These are phyloP conservation scores for Leccinum griseonigrum DNA, from an alignment of 1,284 basidiomycete species.

Conservation along the genomic window DNA sequence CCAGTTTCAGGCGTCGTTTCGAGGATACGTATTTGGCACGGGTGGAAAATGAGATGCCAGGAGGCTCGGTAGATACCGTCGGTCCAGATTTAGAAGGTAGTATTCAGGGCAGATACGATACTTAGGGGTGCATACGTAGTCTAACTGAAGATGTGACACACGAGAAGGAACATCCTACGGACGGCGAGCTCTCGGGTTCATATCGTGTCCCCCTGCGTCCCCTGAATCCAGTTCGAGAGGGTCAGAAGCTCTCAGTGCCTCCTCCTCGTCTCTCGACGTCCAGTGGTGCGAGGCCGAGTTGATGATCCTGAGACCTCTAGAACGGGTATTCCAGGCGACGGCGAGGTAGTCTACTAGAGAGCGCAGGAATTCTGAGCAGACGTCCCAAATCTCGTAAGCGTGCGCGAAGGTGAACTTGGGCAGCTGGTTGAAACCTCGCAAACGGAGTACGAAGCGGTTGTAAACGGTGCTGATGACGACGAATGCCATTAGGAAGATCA, in stretches of 20 bases:
- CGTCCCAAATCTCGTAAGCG: slow-evolving; percentile 20
- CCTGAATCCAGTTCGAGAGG: slow-evolving; percentile 22
- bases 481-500: slow-evolving; percentile 55
- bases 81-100: slow-evolving; percentile 24
- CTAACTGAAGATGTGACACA: neutral
- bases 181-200: neutral
- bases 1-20: neutral
- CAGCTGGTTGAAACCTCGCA: slow-evolving; percentile 63
- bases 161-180: slow-evolving; percentile 9
- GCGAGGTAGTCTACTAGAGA: slow-evolving; percentile 14
- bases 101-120: slow-evolving; percentile 6
- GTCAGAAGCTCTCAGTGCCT: slow-evolving; percentile 24
- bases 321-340: slow-evolving; percentile 19
- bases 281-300: slow-evolving; percentile 31
- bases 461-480: slow-evolving; percentile 62
- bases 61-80: slow-evolving; percentile 7
- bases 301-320: slow-evolving; percentile 10
- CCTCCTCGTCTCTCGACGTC: slow-evolving; percentile 33
- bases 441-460: slow-evolving; percentile 64
- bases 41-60: neutral
- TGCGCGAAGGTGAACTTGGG: slow-evolving; percentile 55
- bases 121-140: neutral
- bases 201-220: neutral
- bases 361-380: slow-evolving; percentile 22
- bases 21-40: neutral